phyloP scores from a whole-genome alignment of 2,329 filamentous ascomycete genomes.

The Cordyceps farinosa region DNA sequence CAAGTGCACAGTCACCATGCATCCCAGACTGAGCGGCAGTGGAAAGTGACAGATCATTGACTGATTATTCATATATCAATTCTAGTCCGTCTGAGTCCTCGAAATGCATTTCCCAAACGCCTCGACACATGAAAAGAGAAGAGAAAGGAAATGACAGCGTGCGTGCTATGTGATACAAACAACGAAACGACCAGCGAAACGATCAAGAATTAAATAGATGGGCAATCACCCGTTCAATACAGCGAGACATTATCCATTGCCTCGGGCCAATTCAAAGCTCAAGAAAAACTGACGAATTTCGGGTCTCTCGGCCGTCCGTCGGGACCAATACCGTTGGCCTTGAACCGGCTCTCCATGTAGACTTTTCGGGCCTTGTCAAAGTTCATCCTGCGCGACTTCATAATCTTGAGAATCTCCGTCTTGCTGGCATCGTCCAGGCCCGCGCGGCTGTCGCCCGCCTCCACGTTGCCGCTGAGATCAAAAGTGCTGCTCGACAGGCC shows the following conservation, averaged over 20 bases:
- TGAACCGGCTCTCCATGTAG: slow-evolving; percentile 82
- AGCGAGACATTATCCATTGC: not conserved
- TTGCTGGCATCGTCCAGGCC: slow-evolving; percentile 81
- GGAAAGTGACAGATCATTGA: too few relatives aligned
- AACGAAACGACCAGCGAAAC: slow-evolving; percentile 20
- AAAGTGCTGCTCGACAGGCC: slow-evolving; percentile 82
- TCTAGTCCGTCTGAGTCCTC: not conserved
- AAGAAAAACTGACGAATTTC: slow-evolving; percentile 86
- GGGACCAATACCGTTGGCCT: slow-evolving; percentile 79
- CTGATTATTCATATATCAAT: too few relatives aligned
- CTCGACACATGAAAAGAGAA: not conserved
- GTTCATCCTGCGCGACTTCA: slow-evolving; percentile 76
- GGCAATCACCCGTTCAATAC: slow-evolving; percentile 1
- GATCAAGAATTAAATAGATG: slow-evolving; percentile 6
- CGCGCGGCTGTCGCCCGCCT: slow-evolving; percentile 70
- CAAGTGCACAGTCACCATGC: too few relatives aligned
- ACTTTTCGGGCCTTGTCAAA: slow-evolving; percentile 90
- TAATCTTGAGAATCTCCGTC: slow-evolving; percentile 78
- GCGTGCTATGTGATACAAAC: slow-evolving; percentile 6
- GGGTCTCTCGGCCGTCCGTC: slow-evolving; percentile 88
- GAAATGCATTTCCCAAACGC: not conserved
- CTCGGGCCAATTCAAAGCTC: slow-evolving; percentile 16
- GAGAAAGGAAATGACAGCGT: not conserved
- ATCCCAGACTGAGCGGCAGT: too few relatives aligned
- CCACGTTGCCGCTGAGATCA: slow-evolving; percentile 76